These are phyloP conservation scores for Magnaporthales sp. DNA, from an alignment of 2,329 filamentous ascomycete species.

Conservation along the genomic window DNA sequence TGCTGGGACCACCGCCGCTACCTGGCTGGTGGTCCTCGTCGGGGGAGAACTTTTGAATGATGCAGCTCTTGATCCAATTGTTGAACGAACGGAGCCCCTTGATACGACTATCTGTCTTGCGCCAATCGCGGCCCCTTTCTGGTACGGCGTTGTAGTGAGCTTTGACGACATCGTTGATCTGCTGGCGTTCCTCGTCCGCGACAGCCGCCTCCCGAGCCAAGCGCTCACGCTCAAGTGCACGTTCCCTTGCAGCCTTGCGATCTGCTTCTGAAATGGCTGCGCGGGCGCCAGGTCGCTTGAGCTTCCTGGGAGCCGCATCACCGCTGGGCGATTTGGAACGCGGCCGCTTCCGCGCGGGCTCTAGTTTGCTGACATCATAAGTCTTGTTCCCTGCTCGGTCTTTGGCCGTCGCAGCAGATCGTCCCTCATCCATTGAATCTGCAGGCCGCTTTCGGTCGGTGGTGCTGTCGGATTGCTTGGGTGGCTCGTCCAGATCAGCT, in stretches of 20 bases:
- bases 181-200: slow-evolving; percentile 37
- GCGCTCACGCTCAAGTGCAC: slow-evolving; percentile 46
- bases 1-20: slow-evolving; percentile 36
- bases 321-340: slow-evolving; percentile 38
- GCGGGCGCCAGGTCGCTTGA: slow-evolving; percentile 57
- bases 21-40: slow-evolving; percentile 63
- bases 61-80: slow-evolving; percentile 97
- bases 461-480: slow-evolving; percentile 42
- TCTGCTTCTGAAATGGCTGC: slow-evolving; percentile 60
- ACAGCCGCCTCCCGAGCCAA: slow-evolving; percentile 27
- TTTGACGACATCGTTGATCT: slow-evolving; percentile 76
- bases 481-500: slow-evolving; percentile 28
- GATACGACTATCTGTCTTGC: slow-evolving; percentile 88
- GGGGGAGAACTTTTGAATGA: slow-evolving; percentile 93
- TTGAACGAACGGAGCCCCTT: slow-evolving; percentile 92
- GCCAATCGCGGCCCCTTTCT: slow-evolving; percentile 88
- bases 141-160: slow-evolving; percentile 96
- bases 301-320: slow-evolving; percentile 44
- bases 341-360: slow-evolving; percentile 49
- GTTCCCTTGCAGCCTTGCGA: slow-evolving; percentile 57
- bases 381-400: slow-evolving; percentile 46
- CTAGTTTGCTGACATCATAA: slow-evolving; percentile 50
- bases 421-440: slow-evolving; percentile 12
- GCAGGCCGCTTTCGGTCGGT: slow-evolving; percentile 42
- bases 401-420: slow-evolving; percentile 16